Evolutionary conservation across 192 early-diverging fungal species (phyloP).

Genomic region (Paraglomus brasilianum): DNA sequence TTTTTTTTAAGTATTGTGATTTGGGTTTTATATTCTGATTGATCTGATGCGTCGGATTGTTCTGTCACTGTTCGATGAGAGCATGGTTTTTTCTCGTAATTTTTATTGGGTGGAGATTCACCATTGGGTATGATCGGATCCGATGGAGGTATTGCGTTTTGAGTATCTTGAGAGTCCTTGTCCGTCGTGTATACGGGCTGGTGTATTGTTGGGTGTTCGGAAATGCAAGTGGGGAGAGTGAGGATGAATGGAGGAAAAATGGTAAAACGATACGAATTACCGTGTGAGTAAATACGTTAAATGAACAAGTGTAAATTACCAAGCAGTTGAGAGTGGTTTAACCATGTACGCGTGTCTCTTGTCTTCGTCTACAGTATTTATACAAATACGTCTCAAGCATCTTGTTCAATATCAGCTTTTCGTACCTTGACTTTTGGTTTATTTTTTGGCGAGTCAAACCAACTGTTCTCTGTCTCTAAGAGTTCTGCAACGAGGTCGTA

Average conservation of each 20-base stretch:
- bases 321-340: neutral
- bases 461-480: conserved; percentile 30
- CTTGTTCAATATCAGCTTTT: neutral
- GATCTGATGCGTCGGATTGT: neutral
- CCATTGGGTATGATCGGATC: neutral
- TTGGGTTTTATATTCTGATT: conserved; percentile 16
- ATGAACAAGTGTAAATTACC: no score
- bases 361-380: neutral
- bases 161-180: neutral
- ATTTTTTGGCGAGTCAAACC: conserved; percentile 23
- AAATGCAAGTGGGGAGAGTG: no score
- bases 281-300: no score
- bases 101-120: neutral
- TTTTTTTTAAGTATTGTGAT: conserved; percentile 25
- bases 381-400: neutral
- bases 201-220: neutral
- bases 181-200: neutral
- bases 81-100: neutral
- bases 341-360: neutral
- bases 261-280: no score
- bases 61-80: neutral
- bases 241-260: no score
- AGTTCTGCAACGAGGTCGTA: conserved; percentile 29
- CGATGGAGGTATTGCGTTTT: neutral
- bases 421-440: conserved; percentile 19